Evolutionary conservation across 108 stramenopile species (phyloP), one percentile per base, ranked within the genome.

Genomic region (Chaetoceros tenuissimus): DNA sequence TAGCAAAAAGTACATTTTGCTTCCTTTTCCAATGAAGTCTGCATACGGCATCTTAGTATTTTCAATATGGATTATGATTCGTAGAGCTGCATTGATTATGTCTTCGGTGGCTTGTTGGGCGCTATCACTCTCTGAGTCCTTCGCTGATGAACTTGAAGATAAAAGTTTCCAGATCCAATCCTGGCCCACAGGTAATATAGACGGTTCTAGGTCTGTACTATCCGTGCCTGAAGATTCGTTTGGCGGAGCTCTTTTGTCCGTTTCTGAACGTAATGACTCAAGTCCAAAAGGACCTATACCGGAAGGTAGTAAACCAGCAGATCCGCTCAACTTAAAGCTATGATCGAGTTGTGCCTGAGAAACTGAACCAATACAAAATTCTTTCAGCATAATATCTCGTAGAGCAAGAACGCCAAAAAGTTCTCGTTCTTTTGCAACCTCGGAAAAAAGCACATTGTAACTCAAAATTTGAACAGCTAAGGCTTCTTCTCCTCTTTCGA

Each of bases 81-180:
- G 47, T 3, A 87, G 60, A 2, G 69, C 64, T 23, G 76, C 57
- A 8, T 58, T 40, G 5, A 91, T n/a, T n/a, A n/a, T n/a, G n/a
- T n/a, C n/a, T n/a, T n/a, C n/a, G n/a, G n/a, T n/a, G n/a, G n/a
- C n/a, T n/a, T n/a, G n/a, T n/a, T n/a, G n/a, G n/a, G n/a, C n/a
- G n/a, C n/a, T n/a, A n/a, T 26, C 16, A 25, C 16, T 16, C 16
- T 26, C 49, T 5, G 8, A 16, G 49, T 24, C 16, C 23, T 10
- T 24, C 1, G 18, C 28, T n/a, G 44, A 8, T 1, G 63, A 58
- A n/a, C 76, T 73, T 0, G 77, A 68, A 1, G n/a, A n/a, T n/a
- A 82, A 34, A 10, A 43, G 44, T 48, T 92, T 72, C 91, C 85
- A 92, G 20, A 85, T n/a, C 91, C 91, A 92, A 13, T 80, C 47